Percentiles rank a stretch among this genome's conserved stretches.
These are phyloP conservation scores for Pittosporum tobira DNA, from an alignment of 129 eudicot genomes.

Conservation along the genomic window DNA sequence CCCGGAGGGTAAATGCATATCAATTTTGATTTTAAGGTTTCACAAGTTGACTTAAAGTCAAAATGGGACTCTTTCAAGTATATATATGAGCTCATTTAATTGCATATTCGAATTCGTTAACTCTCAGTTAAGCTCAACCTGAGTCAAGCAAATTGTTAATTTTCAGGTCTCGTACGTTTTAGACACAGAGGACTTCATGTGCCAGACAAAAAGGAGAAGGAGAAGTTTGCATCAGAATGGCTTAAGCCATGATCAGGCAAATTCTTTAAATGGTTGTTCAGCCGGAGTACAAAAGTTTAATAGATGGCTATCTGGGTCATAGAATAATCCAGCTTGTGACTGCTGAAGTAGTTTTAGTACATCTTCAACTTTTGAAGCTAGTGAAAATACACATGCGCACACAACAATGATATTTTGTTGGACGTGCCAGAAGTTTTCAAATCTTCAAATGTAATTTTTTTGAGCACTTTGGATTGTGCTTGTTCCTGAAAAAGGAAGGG, in stretches of 20 bases:
- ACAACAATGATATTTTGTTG: not conserved
- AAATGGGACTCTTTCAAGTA: too few species aligned
- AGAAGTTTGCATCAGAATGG: slow-evolving; percentile 18
- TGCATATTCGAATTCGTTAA: not conserved
- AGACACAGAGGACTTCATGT: slow-evolving; percentile 79
- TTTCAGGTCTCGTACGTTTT: slow-evolving; percentile 66
- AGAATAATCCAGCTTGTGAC: slow-evolving; percentile 9
- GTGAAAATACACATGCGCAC: not conserved
- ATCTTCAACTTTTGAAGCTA: slow-evolving; percentile 5
- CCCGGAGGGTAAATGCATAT: too few species aligned
- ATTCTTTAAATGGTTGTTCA: slow-evolving; percentile 26
- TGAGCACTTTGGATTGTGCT: slow-evolving; percentile 2
- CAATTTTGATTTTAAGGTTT: too few species aligned
- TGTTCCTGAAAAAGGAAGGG: too few species aligned
- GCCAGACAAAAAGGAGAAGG: slow-evolving; percentile 37
- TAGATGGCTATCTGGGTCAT: slow-evolving; percentile 38
- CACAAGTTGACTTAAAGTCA: too few species aligned
- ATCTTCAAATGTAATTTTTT: not conserved
- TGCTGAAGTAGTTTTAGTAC: not conserved
- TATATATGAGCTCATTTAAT: too few species aligned
- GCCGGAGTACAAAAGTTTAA: slow-evolving; percentile 28
- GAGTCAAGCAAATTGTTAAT: slow-evolving; percentile 9
- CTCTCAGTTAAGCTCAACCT: not conserved
- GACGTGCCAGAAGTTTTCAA: not conserved
- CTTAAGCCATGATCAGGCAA: slow-evolving; percentile 19